Conservation (phyloP, 2,329 filamentous ascomycete genomes). For the Colletotrichum lindemuthianum region DNA sequence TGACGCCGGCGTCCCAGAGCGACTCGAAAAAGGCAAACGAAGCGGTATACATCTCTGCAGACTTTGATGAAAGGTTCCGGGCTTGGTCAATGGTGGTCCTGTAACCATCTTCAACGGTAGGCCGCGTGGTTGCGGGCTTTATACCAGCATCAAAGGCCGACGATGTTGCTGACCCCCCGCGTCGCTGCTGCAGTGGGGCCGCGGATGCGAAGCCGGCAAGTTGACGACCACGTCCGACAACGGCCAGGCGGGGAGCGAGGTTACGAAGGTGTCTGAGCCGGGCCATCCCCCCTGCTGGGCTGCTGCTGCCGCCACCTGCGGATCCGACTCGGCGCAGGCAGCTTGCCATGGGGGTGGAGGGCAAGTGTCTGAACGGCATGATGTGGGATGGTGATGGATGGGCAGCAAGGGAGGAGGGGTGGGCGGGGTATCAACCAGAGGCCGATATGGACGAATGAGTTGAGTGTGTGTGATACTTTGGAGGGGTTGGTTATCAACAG, state of each 20-base stretch:
- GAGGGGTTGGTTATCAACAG: slow-evolving; percentile 15
- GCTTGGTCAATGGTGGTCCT: slow-evolving; percentile 28
- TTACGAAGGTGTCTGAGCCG: slow-evolving; percentile 15
- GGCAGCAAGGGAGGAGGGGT: neutral
- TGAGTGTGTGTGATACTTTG: slow-evolving; percentile 6
- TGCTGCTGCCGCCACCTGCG: slow-evolving; percentile 2
- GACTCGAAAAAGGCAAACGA: slow-evolving; percentile 87
- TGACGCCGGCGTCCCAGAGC: slow-evolving; percentile 74
- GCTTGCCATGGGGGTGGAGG: slow-evolving; percentile 18
- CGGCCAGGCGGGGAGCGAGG: slow-evolving; percentile 14
- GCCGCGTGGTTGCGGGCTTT: slow-evolving; percentile 17
- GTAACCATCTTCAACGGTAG: slow-evolving; percentile 16
- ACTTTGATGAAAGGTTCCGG: slow-evolving; percentile 22
- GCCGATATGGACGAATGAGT: neutral
- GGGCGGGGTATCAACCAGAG: slow-evolving; percentile 11
- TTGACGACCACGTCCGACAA: slow-evolving; percentile 21
- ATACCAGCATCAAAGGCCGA: slow-evolving; percentile 19
- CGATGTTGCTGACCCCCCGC: slow-evolving; percentile 22
- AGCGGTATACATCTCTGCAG: slow-evolving; percentile 70
- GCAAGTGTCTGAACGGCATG: slow-evolving; percentile 31
- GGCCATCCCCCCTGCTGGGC: slow-evolving; percentile 7
- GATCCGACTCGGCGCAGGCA: slow-evolving; percentile 21
- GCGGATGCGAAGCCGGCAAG: slow-evolving; percentile 28
- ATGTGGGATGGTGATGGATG: slow-evolving; percentile 10
- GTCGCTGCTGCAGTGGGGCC: slow-evolving; percentile 14